A percentile compares a stretch with the other conserved stretches of the same genome.
These are phyloP conservation scores for Auriscalpium orientale DNA, from an alignment of 768 basidiomycete genomes.

Conservation along the genomic window DNA sequence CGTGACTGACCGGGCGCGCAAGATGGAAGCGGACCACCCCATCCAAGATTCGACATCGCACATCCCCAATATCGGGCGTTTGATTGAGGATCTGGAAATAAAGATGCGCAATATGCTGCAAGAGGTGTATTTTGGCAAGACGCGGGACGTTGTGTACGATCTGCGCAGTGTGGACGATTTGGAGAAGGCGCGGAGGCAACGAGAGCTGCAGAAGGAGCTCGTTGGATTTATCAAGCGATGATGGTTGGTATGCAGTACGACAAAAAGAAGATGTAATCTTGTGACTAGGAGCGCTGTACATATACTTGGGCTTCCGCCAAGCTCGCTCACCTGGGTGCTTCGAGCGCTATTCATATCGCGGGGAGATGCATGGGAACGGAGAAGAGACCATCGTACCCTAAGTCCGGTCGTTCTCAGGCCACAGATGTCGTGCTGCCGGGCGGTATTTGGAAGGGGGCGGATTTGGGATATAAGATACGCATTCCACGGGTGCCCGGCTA, in stretches of 20 bases:
- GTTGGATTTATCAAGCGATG: slow-evolving; percentile 67
- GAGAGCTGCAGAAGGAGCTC: slow-evolving; percentile 86
- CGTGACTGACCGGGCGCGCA: neutral
- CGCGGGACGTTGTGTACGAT: slow-evolving; percentile 90
- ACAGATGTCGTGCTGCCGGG: no score
- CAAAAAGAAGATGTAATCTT: no score
- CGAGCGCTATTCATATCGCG: no score
- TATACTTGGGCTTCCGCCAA: no score
- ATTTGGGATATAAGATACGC: no score
- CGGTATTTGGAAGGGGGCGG: no score
- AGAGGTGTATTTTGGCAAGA: slow-evolving; percentile 96
- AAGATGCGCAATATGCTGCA: slow-evolving; percentile 96
- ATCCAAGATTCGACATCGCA: slow-evolving; percentile 76
- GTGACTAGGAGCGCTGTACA: no score
- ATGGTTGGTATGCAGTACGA: neutral
- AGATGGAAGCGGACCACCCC: slow-evolving; percentile 86
- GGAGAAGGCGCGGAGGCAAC: slow-evolving; percentile 71
- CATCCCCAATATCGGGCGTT: slow-evolving; percentile 86
- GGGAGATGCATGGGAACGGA: no score
- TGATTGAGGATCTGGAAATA: slow-evolving; percentile 99
- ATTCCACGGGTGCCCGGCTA: no score
- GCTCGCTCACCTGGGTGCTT: no score
- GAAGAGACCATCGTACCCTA: no score
- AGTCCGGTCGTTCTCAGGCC: no score
- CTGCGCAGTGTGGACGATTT: slow-evolving; percentile 83